Conservation (phyloP, 331 rosid genomes). For the Quercus tomentella region DNA sequence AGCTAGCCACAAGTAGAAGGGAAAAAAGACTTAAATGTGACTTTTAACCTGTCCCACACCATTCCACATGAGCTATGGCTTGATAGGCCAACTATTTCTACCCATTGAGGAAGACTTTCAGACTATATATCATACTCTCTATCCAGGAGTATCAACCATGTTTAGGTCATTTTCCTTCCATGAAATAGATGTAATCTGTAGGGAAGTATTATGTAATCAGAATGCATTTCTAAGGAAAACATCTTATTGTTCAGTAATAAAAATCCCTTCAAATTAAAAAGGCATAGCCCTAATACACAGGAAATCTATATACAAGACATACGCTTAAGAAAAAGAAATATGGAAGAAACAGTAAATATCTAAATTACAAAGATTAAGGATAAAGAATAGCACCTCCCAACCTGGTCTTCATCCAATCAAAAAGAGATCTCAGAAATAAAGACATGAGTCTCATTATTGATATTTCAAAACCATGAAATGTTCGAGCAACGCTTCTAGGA, state of each 20-base stretch:
- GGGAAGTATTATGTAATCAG: not conserved
- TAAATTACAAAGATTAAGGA: not conserved
- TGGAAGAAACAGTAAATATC: not conserved
- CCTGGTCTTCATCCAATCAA: not conserved
- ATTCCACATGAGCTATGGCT: not conserved
- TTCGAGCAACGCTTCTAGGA: not conserved
- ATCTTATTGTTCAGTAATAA: not conserved
- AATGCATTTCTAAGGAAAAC: not conserved
- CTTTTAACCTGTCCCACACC: not conserved
- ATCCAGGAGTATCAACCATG: constrained; percentile 96
- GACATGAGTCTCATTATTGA: no score
- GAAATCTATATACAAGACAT: not conserved
- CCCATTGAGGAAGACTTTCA: not conserved
- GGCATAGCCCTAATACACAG: not conserved
- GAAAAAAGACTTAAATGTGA: not conserved
- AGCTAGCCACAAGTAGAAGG: not conserved
- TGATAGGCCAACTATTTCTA: not conserved
- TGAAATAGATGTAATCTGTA: constrained; percentile 71
- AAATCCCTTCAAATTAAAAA: not conserved
- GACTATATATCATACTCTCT: not conserved
- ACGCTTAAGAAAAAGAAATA: not conserved
- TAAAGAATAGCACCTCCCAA: not conserved
- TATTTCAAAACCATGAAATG: not conserved
- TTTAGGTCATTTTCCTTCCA: constrained; percentile 93
- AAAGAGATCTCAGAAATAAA: not conserved